phyloP scores from a whole-genome alignment of 176 grass and related monocot species.

The Ananas comosus region DNA sequence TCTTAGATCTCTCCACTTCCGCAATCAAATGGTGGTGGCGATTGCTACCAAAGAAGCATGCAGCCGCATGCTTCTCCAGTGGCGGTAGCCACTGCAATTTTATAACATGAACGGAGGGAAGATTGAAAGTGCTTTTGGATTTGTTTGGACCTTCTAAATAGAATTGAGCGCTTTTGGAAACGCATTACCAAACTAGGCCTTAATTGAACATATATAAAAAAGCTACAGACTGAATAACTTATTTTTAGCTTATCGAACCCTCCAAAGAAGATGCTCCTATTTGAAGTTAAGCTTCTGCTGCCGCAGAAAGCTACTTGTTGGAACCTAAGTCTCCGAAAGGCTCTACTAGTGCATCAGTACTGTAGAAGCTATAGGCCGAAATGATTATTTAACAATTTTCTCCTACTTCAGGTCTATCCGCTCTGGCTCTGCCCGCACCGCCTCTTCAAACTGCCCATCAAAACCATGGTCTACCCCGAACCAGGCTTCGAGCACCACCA shows the following conservation, averaged over 20 bases:
- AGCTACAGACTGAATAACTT: not conserved
- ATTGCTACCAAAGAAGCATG: not conserved
- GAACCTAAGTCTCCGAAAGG: not conserved
- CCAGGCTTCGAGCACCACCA: constrained; percentile 74
- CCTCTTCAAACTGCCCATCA: constrained; percentile 84
- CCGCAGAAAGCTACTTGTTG: too few species aligned
- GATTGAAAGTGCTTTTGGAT: not conserved
- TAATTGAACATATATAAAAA: not conserved
- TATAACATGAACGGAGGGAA: not conserved
- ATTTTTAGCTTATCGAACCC: too few species aligned
- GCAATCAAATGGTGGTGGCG: not conserved
- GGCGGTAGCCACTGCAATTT: not conserved
- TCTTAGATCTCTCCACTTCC: too few species aligned
- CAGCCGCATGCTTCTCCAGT: not conserved
- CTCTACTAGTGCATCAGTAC: not conserved
- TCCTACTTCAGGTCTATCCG: constrained; percentile 55
- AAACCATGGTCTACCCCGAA: constrained; percentile 86
- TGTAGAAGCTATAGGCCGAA: not conserved
- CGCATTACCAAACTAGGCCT: not conserved
- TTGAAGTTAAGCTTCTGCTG: too few species aligned
- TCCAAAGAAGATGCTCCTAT: too few species aligned
- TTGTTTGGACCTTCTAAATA: not conserved
- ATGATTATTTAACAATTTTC: not conserved
- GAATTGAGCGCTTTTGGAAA: not conserved
- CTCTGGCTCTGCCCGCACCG: constrained; percentile 91